Base-by-base conservation (phyloP, 331 rosid genomes). In the Phaseolus coccineus region DNA sequence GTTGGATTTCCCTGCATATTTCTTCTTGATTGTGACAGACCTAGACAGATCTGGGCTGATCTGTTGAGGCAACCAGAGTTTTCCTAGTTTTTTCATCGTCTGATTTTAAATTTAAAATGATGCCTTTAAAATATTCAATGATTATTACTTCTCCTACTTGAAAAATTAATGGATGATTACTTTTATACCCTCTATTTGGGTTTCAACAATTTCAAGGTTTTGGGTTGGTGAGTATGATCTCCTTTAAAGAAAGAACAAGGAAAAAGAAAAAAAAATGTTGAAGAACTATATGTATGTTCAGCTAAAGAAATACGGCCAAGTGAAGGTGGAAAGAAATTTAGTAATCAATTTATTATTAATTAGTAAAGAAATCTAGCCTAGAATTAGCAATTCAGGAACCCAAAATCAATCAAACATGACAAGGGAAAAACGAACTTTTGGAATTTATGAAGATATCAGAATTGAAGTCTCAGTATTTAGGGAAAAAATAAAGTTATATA, bases 11-110 rank as follows among this genome's bases (percentile, higher is more conserved):
- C 22, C 51, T 39, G 30, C 57, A 57, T 46, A 74, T 33, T 50
- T 70, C 37, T 46, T 79, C 75, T 31, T 65, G 75, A 35, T 59
- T 79, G 30, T 63, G 40, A 75, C 25, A 64, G 76, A 53, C 77
- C 74, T 44, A 30, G 27, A 70, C 33, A 72, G 62, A 46, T 85
- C 71, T 52, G 24, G 10, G 19, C 51, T 56, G 74, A 82, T 81
- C 69, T 56, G 71, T 66, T 42, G 3, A 47, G 15, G 57, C 37
- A 19, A 58, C 72, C 31, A n/a, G 62, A 66, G 27, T 6, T 39
- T 74, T 71, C 77, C 74, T 24, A 59, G 6, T 44, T 70, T 80
- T 76, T 63, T 51, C 4, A 9, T 42, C 46, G 46, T 65, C 46
- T 42, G 48, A 24, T 25, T 79, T 84, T 46, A 13, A 51, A 35